Percentiles rank a stretch among this genome's conserved stretches.
Conservation (phyloP, 305 asterid genomes). For the Fraxinus xanthoxyloides region DNA sequence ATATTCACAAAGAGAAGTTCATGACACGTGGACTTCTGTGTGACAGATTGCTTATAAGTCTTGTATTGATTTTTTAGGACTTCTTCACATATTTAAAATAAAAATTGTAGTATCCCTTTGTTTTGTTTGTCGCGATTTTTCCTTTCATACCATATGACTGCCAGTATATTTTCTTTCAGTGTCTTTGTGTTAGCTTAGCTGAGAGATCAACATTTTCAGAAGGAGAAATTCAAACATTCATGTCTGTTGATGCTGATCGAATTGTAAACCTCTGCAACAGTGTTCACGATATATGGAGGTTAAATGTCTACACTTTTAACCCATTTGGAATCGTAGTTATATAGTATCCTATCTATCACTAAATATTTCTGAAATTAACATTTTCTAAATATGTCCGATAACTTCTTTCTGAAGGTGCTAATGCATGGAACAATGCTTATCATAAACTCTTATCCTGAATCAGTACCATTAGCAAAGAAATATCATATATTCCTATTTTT, state of each 20-base stretch:
- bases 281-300: conserved; percentile 98
- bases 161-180: conserved; percentile 44
- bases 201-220: conserved; percentile 96
- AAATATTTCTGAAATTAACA: background rate
- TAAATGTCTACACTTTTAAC: conserved; percentile 23
- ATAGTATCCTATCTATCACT: background rate
- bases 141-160: background rate
- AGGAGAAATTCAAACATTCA: conserved; percentile 98
- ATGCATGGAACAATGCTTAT: background rate
- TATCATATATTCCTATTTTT: background rate
- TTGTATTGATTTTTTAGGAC: background rate
- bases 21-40: conserved; percentile 5
- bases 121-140: background rate
- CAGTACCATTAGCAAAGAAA: background rate
- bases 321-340: conserved; percentile 4
- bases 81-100: conserved; percentile 8
- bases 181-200: conserved; percentile 74
- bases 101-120: background rate
- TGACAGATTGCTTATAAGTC: background rate
- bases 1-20: background rate
- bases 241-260: conserved; percentile 96
- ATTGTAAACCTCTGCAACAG: conserved; percentile 87
- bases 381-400: background rate
- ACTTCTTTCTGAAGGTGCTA: background rate
- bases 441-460: background rate